These are phyloP conservation scores for Helotiales sp. DNA, from an alignment of 2,329 filamentous ascomycete genomes.

Conservation along the genomic window DNA sequence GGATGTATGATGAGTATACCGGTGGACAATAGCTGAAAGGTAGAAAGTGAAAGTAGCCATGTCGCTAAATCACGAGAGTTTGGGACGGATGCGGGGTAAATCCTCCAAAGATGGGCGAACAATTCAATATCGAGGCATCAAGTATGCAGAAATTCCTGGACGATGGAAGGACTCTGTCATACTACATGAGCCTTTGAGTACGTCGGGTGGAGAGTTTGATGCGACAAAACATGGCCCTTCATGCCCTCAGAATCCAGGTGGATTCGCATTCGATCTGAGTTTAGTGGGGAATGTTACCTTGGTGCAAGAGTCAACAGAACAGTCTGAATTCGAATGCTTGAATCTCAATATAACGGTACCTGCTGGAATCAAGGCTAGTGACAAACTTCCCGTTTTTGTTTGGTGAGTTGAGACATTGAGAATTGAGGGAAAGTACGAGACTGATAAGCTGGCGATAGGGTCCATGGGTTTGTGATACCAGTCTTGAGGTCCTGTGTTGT, in stretches of 20 bases:
- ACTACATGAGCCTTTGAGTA: conserved; percentile 2
- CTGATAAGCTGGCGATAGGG: conserved; percentile 12
- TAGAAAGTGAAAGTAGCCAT: background rate
- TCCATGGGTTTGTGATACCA: conserved; percentile 19
- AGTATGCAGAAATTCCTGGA: conserved; percentile 37
- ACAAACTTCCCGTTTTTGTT: conserved; percentile 26
- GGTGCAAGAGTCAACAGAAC: conserved; percentile 12
- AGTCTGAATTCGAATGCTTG: conserved; percentile 37
- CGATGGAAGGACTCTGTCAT: conserved; percentile 36
- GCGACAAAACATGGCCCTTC: conserved; percentile 38
- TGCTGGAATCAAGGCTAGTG: conserved; percentile 6
- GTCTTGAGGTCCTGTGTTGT: background rate
- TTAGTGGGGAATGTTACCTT: conserved; percentile 18
- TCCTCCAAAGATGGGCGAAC: conserved; percentile 11
- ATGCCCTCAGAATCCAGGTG: conserved; percentile 35
- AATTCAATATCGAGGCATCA: conserved; percentile 38
- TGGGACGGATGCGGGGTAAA: conserved; percentile 15
- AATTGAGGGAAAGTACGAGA: too few species aligned
- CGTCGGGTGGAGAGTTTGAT: conserved; percentile 27
- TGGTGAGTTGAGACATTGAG: conserved; percentile 20
- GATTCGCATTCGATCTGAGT: conserved; percentile 18
- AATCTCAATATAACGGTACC: conserved; percentile 38
- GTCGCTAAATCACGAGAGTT: conserved; percentile 10
- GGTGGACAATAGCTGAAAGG: background rate
- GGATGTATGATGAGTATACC: background rate